Evolutionary conservation across 1,139 yeast species (phyloP).

Genomic region (Dujonia santamariae): DNA sequence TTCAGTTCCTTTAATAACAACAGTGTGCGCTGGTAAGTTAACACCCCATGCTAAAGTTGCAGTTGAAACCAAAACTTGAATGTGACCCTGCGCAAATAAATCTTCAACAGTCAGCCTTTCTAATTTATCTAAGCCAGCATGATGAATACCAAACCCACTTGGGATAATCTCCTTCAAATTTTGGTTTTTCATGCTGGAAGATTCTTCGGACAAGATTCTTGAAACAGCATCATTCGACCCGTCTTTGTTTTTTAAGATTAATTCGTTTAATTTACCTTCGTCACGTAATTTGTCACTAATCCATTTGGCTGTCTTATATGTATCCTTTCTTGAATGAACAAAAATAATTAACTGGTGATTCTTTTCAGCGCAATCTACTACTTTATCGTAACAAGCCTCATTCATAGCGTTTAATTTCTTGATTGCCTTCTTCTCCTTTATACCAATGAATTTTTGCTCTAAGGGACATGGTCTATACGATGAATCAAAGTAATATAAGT

Average conservation of each 20-base stretch:
- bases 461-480: constrained; percentile 90
- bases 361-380: constrained; percentile 55
- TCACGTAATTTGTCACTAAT: constrained; percentile 60
- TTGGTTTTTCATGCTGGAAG: constrained; percentile 51
- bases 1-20: constrained; percentile 91
- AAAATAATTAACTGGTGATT: constrained; percentile 81
- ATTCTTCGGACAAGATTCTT: constrained; percentile 63
- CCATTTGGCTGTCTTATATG: constrained; percentile 79
- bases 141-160: constrained; percentile 86
- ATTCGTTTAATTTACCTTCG: constrained; percentile 48
- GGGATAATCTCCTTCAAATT: constrained; percentile 62
- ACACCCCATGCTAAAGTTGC: constrained; percentile 99
- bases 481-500: constrained; percentile 77
- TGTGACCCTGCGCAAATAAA: constrained; percentile 81
- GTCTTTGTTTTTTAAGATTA: constrained; percentile 45
- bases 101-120: constrained; percentile 84
- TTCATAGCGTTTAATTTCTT: constrained; percentile 82
- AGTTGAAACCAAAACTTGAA: constrained; percentile 83
- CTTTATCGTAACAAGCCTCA: constrained; percentile 85
- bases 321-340: constrained; percentile 93
- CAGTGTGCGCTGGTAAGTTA: constrained; percentile 94
- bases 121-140: constrained; percentile 78
- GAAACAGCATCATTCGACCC: not conserved
- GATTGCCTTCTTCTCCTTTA: constrained; percentile 80
- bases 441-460: constrained; percentile 83